phyloP scores from a whole-genome alignment of 1,284 basidiomycete genomes.

The Leccinum fuscescens region DNA sequence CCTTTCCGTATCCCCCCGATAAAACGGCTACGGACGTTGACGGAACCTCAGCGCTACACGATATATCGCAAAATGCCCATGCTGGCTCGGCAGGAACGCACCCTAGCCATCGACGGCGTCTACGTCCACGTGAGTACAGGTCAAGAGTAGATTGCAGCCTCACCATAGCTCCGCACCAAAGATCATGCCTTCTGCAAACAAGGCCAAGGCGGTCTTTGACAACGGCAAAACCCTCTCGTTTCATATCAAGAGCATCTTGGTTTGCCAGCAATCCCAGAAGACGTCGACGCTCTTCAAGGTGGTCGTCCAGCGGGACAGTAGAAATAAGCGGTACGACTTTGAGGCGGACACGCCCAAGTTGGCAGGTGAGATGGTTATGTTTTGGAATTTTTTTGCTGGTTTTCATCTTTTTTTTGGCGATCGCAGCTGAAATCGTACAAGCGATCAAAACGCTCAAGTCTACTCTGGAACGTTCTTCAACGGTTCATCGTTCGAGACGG shows the following conservation, averaged over 20 bases:
- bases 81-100: slow-evolving; percentile 87
- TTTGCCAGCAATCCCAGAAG: slow-evolving; percentile 83
- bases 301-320: slow-evolving; percentile 66
- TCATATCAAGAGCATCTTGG: slow-evolving; percentile 85
- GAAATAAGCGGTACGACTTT: slow-evolving; percentile 94
- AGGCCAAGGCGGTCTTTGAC: slow-evolving; percentile 82
- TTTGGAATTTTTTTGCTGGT: neutral
- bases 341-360: slow-evolving; percentile 87
- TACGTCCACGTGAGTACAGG: slow-evolving; percentile 81
- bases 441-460: slow-evolving; percentile 61
- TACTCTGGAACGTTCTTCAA: slow-evolving; percentile 56
- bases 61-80: slow-evolving; percentile 96
- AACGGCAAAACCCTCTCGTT: slow-evolving; percentile 89
- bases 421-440: slow-evolving; percentile 68
- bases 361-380: slow-evolving; percentile 59
- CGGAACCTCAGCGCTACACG: slow-evolving; percentile 69
- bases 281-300: slow-evolving; percentile 85
- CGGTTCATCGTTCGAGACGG: slow-evolving; percentile 53
- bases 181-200: slow-evolving; percentile 88
- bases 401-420: neutral
- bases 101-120: slow-evolving; percentile 91
- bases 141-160: neutral
- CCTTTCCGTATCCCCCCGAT: neutral
- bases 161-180: slow-evolving; percentile 31
- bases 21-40: neutral